phyloP scores from a whole-genome alignment of 176 grass and related monocot genomes.

The Urochloa ruziziensis region DNA sequence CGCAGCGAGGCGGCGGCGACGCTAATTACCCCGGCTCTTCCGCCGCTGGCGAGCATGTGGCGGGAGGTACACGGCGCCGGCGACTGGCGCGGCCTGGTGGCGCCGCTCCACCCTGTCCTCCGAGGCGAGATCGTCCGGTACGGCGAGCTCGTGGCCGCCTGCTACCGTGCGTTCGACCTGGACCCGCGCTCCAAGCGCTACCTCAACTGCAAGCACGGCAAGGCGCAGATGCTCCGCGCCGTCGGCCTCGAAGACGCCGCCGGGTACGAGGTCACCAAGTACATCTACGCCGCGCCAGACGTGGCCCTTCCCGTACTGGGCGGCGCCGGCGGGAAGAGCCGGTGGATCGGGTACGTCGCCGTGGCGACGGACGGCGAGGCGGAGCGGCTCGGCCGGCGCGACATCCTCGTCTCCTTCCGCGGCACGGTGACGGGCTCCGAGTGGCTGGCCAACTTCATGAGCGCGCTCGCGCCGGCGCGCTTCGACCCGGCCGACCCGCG shows the following conservation, averaged over 20 bases:
- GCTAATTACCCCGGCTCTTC: no score
- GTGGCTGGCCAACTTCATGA: slow-evolving; percentile 73
- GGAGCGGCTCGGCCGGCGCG: slow-evolving; percentile 44
- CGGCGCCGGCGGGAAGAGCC: slow-evolving; percentile 21
- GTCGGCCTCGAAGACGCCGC: slow-evolving; percentile 50
- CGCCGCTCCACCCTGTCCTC: slow-evolving; percentile 62
- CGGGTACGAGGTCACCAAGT: slow-evolving; percentile 65
- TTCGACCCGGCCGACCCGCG: slow-evolving; percentile 61
- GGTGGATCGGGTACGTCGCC: slow-evolving; percentile 83
- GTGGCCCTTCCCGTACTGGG: slow-evolving; percentile 32
- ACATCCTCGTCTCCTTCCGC: slow-evolving; percentile 71
- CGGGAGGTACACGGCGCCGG: slow-evolving; percentile 53
- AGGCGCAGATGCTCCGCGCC: slow-evolving; percentile 46
- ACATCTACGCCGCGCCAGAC: slow-evolving; percentile 62
- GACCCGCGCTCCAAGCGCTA: slow-evolving; percentile 51
- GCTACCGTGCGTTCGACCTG: slow-evolving; percentile 68
- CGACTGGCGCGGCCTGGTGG: slow-evolving; percentile 58
- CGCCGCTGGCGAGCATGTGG: slow-evolving; percentile 47
- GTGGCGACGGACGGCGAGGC: slow-evolving; percentile 37
- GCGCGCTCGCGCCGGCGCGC: slow-evolving; percentile 56
- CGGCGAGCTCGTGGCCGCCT: slow-evolving; percentile 58
- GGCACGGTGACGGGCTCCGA: slow-evolving; percentile 62
- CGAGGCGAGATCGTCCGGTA: slow-evolving; percentile 64
- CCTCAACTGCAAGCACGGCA: slow-evolving; percentile 78
- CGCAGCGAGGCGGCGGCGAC: background rate